Base-by-base conservation (phyloP, 164 flowering plant genomes). In the Saururus chinensis region DNA sequence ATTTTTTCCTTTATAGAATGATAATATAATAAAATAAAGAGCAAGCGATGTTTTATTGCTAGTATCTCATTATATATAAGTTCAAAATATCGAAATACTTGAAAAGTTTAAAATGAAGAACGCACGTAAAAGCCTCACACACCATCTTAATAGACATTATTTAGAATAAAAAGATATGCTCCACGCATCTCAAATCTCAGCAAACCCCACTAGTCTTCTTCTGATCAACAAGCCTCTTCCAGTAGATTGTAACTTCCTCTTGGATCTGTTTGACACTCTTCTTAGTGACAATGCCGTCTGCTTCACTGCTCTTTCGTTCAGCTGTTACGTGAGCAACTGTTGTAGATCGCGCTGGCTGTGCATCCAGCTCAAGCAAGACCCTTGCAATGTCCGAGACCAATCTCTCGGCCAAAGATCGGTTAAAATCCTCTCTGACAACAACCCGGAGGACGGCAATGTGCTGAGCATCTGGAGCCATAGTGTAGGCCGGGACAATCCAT, bases 361-460 rank as follows among this genome's bases (percentile, higher is more conserved):
- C 56, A 45, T 83, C 90, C 4, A 87, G 79, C 61, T 85, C 91
- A 19, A 75, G 70, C 16, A 85, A 60, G 9, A 84, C 91, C 60
- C 78, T 80, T 2, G 61, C 56, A 26, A 87, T 80, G 70, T 85
- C 91, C 0, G 57, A 7, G 19, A 82, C 79, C 4, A 87, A 80
- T 14, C 89, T 77, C 78, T 87, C 95, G 0, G 85, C 89, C 1
- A 87, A 79, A 17, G 81, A 76, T 53, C 84, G 79, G 35, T 83
- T 82, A 70, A 86, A 86, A 56, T 88, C 96, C 51, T 84, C 90
- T 13, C 96, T 59, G 0, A 88, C 65, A 9, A 88, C 96, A 4
- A 86, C 83, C 4, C 90, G 75, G 0, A 85, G 78, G 26, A 85
- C 87, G 0, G 90, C 79, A 1, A 83, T 61, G 61, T 81, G 81